phyloP scores from a whole-genome alignment of 805 yeast species.

The Pichia cephalocereana region DNA sequence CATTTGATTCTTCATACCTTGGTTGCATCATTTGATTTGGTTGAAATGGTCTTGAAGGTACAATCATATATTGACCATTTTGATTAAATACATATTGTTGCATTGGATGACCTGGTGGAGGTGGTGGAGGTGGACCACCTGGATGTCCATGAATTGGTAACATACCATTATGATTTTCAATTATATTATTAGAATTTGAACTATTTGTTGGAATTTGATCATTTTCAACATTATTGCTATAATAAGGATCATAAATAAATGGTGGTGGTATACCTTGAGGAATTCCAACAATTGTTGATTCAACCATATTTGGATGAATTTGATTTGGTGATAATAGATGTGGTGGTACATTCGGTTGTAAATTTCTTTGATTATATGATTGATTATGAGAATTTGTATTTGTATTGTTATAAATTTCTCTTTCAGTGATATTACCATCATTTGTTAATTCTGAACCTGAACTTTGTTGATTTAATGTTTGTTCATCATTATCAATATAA shows the following conservation, averaged over 20 bases:
- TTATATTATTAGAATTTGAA: background rate
- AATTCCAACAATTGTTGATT: constrained; percentile 16
- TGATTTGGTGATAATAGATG: constrained; percentile 1
- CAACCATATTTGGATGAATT: background rate
- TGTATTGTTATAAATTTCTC: background rate
- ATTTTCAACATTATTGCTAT: constrained; percentile 6
- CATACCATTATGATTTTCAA: background rate
- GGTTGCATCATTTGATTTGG: constrained; percentile 10
- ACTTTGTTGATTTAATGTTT: background rate
- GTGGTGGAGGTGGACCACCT: background rate
- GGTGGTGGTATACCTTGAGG: constrained; percentile 24
- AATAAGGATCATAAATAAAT: constrained; percentile 27
- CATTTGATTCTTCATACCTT: background rate
- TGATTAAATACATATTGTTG: constrained; percentile 11
- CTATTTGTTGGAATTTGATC: constrained; percentile 9
- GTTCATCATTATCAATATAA: background rate
- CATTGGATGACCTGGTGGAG: background rate
- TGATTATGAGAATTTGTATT: background rate
- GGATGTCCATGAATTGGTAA: constrained; percentile 1
- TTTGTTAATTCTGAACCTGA: background rate
- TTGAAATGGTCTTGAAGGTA: constrained; percentile 17
- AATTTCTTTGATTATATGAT: background rate
- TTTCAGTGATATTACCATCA: background rate
- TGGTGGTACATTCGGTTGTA: background rate
- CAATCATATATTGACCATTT: constrained; percentile 22